Conservation (phyloP, 345 rosid species). For the Pugionium dolabratum region DNA sequence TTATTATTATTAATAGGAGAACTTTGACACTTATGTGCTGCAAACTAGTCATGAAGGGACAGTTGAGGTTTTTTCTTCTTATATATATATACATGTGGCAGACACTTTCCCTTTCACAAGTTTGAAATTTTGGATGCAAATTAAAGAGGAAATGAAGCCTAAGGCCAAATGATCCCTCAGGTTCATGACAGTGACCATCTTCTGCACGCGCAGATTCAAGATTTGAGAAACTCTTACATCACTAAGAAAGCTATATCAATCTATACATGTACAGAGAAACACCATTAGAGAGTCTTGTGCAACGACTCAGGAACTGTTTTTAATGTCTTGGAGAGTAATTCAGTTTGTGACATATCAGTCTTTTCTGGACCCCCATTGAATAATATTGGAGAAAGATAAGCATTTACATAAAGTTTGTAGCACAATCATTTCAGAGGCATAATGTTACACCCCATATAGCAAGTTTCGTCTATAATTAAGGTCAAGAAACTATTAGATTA, state of each 20-base stretch:
- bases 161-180: conserved; percentile 28
- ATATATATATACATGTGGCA: conserved; percentile 35
- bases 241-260: conserved; percentile 27
- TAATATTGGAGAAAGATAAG: conserved; percentile 23
- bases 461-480: conserved; percentile 24
- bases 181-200: conserved; percentile 33
- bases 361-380: conserved; percentile 15
- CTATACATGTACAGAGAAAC: conserved; percentile 4
- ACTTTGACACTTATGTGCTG: conserved; percentile 5
- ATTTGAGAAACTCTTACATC: conserved; percentile 34
- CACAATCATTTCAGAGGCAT: conserved; percentile 40
- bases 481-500: conserved; percentile 24
- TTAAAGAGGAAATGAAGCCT: conserved; percentile 8
- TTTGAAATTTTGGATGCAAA: conserved; percentile 30
- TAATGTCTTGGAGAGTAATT: conserved; percentile 19
- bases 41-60: conserved; percentile 11
- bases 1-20: background rate
- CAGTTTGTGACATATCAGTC: conserved; percentile 34
- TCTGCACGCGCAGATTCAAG: conserved; percentile 33
- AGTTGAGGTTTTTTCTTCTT: conserved; percentile 5
- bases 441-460: conserved; percentile 38
- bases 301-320: conserved; percentile 28
- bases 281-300: conserved; percentile 33
- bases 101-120: conserved; percentile 39
- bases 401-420: conserved; percentile 33